phyloP scores from a whole-genome alignment of 1,284 basidiomycete genomes.

The Cryptococcus sp. region DNA sequence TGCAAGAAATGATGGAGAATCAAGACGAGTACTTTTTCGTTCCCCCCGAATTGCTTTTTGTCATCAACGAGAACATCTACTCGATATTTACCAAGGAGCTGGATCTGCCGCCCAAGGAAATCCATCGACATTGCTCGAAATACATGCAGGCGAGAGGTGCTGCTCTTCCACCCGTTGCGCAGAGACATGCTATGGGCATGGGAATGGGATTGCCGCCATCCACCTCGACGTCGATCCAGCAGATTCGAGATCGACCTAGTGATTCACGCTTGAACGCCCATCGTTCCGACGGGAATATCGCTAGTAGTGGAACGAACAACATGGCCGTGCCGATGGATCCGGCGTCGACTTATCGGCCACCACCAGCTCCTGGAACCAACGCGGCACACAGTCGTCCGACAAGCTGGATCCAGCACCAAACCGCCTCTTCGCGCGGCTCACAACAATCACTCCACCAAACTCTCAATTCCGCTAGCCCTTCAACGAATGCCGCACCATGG shows the following conservation, averaged over 20 bases:
- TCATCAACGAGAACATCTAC: slow-evolving; percentile 71
- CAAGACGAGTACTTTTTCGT: slow-evolving; percentile 94
- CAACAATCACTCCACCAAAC: slow-evolving; percentile 18
- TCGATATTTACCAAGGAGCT: slow-evolving; percentile 78
- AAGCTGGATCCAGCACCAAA: slow-evolving; percentile 28
- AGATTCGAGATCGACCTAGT: slow-evolving; percentile 21
- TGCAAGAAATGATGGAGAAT: slow-evolving; percentile 81
- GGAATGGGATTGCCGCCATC: slow-evolving; percentile 7
- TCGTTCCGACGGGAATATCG: slow-evolving; percentile 25
- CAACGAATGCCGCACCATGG: no score
- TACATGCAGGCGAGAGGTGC: slow-evolving; percentile 58
- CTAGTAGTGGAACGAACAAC: slow-evolving; percentile 2
- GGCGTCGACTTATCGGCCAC: slow-evolving; percentile 10
- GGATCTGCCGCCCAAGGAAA: slow-evolving; percentile 83
- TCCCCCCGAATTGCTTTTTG: slow-evolving; percentile 77
- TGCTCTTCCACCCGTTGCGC: slow-evolving; percentile 4
- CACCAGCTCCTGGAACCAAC: slow-evolving; percentile 4
- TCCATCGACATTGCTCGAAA: slow-evolving; percentile 83
- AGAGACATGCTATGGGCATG: not conserved
- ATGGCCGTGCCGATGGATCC: slow-evolving; percentile 1
- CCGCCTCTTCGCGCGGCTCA: slow-evolving; percentile 9
- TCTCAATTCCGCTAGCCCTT: slow-evolving; percentile 5
- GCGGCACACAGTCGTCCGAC: slow-evolving; percentile 27
- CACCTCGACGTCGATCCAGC: not conserved
- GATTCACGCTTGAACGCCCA: slow-evolving; percentile 29